phyloP scores from a whole-genome alignment of 331 rosid species.

The Malus hybrid region DNA sequence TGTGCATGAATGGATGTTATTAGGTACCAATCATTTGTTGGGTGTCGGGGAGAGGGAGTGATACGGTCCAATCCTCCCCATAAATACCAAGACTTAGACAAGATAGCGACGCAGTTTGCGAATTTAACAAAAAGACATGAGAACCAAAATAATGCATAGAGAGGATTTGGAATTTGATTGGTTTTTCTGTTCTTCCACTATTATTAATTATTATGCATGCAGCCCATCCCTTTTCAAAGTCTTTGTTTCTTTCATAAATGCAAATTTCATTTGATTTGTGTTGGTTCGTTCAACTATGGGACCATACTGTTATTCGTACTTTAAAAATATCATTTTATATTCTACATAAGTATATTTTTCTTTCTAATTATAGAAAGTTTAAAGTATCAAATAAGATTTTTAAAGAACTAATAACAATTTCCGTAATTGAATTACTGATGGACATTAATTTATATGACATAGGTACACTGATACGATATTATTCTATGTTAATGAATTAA shows the following conservation, averaged over 20 bases:
- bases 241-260: background rate
- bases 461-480: accelerated
- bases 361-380: too few species aligned
- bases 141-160: background rate
- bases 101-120: background rate
- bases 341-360: accelerated
- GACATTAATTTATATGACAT: background rate
- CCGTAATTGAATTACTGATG: background rate
- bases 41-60: background rate
- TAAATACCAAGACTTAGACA: background rate
- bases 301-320: background rate
- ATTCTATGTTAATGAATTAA: too few species aligned
- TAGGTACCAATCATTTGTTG: slow-evolving; percentile 4
- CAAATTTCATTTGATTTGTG: background rate
- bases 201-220: background rate
- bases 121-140: background rate
- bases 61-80: background rate
- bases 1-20: background rate
- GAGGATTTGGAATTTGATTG: background rate
- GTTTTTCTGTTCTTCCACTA: background rate
- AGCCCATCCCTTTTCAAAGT: background rate
- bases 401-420: accelerated
- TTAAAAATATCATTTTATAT: accelerated
- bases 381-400: too few species aligned
- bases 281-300: background rate